Evolutionary conservation across 331 rosid genomes (phyloP).

Genomic region (Cydonia oblonga): DNA sequence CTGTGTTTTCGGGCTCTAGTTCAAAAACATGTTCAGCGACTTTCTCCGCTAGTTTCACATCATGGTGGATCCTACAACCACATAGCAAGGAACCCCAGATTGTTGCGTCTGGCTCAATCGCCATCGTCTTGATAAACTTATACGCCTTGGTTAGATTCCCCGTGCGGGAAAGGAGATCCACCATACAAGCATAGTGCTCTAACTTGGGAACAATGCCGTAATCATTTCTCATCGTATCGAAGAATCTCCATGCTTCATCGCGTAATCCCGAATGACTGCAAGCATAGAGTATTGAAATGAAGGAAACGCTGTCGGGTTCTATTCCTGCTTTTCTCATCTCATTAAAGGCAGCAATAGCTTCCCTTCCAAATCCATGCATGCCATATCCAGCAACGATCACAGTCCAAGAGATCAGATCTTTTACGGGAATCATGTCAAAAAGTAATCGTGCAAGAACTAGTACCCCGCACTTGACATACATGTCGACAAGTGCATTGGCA

Average conservation of each 20-base stretch:
- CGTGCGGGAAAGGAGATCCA: slow-evolving; percentile 61
- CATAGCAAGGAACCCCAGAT: slow-evolving; percentile 70
- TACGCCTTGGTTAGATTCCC: slow-evolving; percentile 57
- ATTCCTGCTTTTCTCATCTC: slow-evolving; percentile 50
- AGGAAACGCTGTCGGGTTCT: slow-evolving; percentile 51
- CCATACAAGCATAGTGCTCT: slow-evolving; percentile 76
- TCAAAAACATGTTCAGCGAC: slow-evolving; percentile 60
- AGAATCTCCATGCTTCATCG: slow-evolving; percentile 62
- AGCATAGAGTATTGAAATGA: slow-evolving; percentile 58
- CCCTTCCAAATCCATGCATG: slow-evolving; percentile 74
- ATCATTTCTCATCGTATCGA: slow-evolving; percentile 40
- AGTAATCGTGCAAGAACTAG: slow-evolving; percentile 41
- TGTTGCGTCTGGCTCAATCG: slow-evolving; percentile 58
- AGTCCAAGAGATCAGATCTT: slow-evolving; percentile 70
- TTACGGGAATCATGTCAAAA: slow-evolving; percentile 39
- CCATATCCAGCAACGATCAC: slow-evolving; percentile 72
- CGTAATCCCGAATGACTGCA: slow-evolving; percentile 78
- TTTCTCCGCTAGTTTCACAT: slow-evolving; percentile 71
- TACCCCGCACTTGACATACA: slow-evolving; percentile 67
- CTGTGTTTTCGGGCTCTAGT: slow-evolving; percentile 76
- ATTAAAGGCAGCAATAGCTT: slow-evolving; percentile 48
- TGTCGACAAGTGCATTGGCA: slow-evolving; percentile 59
- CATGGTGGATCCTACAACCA: slow-evolving; percentile 67
- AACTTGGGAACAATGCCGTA: slow-evolving; percentile 42
- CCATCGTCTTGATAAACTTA: slow-evolving; percentile 50